These are phyloP conservation scores for Solanum bukasovii DNA, from an alignment of 257 asterid genomes.

Conservation along the genomic window DNA sequence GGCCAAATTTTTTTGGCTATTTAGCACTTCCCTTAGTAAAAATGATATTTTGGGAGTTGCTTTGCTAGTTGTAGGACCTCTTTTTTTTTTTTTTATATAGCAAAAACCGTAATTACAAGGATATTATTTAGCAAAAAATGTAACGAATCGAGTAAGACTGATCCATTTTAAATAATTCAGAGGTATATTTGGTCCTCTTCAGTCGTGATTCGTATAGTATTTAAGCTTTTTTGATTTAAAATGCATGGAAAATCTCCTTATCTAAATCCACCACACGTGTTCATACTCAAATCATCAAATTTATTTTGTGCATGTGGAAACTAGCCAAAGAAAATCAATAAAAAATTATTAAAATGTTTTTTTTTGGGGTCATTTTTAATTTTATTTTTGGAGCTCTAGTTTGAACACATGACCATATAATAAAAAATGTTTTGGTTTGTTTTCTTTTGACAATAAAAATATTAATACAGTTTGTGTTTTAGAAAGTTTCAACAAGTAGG, in stretches of 20 bases:
- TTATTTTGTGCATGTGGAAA: not conserved
- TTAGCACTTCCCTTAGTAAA: too few species aligned
- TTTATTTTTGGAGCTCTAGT: not conserved
- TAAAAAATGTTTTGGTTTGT: not conserved
- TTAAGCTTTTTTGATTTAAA: not conserved
- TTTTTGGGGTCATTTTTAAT: not conserved
- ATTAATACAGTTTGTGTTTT: not conserved
- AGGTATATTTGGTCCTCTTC: too few species aligned
- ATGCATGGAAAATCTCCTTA: not conserved
- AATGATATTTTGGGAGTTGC: too few species aligned
- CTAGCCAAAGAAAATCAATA: not conserved
- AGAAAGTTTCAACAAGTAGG: not conserved
- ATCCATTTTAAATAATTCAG: too few species aligned
- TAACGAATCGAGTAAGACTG: too few species aligned
- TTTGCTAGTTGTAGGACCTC: not conserved
- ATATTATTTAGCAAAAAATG: not conserved
- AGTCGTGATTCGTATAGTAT: fast-evolving
- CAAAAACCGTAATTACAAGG: not conserved
- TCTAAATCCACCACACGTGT: not conserved
- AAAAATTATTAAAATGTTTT: not conserved
- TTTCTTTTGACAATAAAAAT: not conserved
- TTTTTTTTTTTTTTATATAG: not conserved
- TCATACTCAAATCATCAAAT: not conserved
- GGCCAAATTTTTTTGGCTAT: too few species aligned
- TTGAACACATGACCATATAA: not conserved